A percentile compares a stretch with the other conserved stretches of the same genome.
These are phyloP conservation scores for Nicotiana rustica DNA, from an alignment of 305 asterid genomes.

Conservation along the genomic window DNA sequence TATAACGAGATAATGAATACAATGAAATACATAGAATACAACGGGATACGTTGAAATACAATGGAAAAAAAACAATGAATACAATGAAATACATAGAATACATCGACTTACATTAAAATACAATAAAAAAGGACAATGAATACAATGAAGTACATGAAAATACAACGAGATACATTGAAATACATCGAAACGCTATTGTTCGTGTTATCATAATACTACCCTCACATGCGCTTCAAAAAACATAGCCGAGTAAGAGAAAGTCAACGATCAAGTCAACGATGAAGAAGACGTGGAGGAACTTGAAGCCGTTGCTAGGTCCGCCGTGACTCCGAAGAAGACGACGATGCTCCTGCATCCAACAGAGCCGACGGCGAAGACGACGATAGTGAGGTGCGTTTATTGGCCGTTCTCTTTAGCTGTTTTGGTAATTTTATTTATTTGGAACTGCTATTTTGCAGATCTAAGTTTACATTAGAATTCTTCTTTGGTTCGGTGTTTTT, in stretches of 20 bases:
- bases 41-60: no score
- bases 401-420: background rate
- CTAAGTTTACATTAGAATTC: slow-evolving; percentile 35
- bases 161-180: no score
- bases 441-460: slow-evolving; percentile 40
- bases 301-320: slow-evolving; percentile 85
- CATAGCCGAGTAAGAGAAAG: slow-evolving; percentile 45
- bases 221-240: no score
- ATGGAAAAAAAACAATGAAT: no score
- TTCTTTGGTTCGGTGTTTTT: background rate
- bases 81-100: no score
- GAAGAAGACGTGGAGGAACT: slow-evolving; percentile 95
- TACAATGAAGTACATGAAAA: no score
- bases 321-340: slow-evolving; percentile 76
- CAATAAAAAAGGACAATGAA: no score
- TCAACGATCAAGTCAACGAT: slow-evolving; percentile 62
- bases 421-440: background rate
- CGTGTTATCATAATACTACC: no score
- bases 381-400: slow-evolving; percentile 63
- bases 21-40: no score
- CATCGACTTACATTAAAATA: no score
- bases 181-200: no score
- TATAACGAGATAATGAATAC: no score
- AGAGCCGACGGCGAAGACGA: slow-evolving; percentile 61
- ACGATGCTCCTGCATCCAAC: slow-evolving; percentile 51